A percentile compares a stretch with the other conserved stretches of the same genome.
Conservation (phyloP, 768 basidiomycete genomes). For the Pleurotus giganteus region DNA sequence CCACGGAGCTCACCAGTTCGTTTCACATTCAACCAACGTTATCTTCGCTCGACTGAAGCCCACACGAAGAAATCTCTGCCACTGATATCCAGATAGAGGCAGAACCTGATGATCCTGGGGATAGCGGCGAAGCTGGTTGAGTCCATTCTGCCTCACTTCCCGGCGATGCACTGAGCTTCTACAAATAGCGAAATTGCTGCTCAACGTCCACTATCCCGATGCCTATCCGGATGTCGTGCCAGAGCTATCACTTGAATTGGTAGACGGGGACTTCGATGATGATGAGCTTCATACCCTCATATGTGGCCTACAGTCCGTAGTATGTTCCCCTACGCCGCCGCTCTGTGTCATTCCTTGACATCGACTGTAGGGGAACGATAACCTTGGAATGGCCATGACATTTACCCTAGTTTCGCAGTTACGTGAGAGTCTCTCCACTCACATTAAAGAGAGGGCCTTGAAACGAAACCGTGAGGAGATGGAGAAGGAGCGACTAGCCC, state of each 20-base stretch:
- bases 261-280: conserved; percentile 61
- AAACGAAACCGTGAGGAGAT: conserved; percentile 55
- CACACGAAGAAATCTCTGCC: conserved; percentile 78
- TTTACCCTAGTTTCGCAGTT: conserved; percentile 89
- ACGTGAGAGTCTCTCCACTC: conserved; percentile 66
- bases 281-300: conserved; percentile 56
- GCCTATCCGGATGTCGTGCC: conserved; percentile 86
- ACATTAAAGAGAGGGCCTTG: conserved; percentile 62
- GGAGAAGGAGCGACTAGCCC: conserved; percentile 69
- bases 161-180: conserved; percentile 12
- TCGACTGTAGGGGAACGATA: conserved; percentile 70
- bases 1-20: conserved; percentile 89
- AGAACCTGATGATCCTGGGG: conserved; percentile 78
- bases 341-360: neutral
- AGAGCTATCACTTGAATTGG: conserved; percentile 58
- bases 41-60: conserved; percentile 42
- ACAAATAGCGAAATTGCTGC: conserved; percentile 63
- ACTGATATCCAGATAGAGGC: conserved; percentile 79
- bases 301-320: conserved; percentile 52
- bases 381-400: conserved; percentile 96
- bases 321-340: conserved; percentile 28
- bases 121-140: conserved; percentile 50
- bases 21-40: conserved; percentile 33
- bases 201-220: conserved; percentile 76
- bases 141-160: conserved; percentile 11